Base-by-base conservation (phyloP, 257 asterid species). In the Linderniella brevidens region DNA sequence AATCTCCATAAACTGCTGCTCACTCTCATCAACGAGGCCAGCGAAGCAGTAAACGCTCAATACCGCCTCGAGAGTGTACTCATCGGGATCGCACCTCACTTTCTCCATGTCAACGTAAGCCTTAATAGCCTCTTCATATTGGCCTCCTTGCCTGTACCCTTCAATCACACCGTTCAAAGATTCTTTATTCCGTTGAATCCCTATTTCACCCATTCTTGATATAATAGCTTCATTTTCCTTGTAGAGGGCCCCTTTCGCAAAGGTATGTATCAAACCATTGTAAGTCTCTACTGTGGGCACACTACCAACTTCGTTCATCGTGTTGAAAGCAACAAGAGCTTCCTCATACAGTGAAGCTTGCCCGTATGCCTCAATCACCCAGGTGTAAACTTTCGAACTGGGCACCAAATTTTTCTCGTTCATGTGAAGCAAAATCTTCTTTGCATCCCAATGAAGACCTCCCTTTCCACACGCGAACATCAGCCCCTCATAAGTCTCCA, bases 401-500 rank as follows among this genome's bases (percentile, higher is more conserved):
- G 95, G 95, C 36, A 78, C 84, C 67, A 87, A 49, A 51, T 83
- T 86, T 49, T 71, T 77, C 64, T 64, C 76, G 52, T 68, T 74
- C 95, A 84, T 80, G 64, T 76, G 90, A 51, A 63, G 79, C 67
- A 88, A 58, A 68, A 88, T 84, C 50, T 58, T 73, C 64, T 66
- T 74, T 2, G 88, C 92, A 70, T 88, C 92, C 59, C 67, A 74
- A 35, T 74, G 92, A 55, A 88, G 92, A 52, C 95, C 98, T 11
- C 92, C 98, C 62, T 84, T 84, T 37, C 98, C 98, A 68, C 95
- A 88, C 8, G 95, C 88, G 15, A 56, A 70, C 50, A 83, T 71
- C 77, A 87, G 64, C 35, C 98, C 96, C 67, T 84, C 95, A 32
- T 84, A 88, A 41, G 98, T 84, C 67, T 84, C 93, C 95, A 88